phyloP scores from a whole-genome alignment of 495 filamentous ascomycete genomes.

The Neurospora sublineolata region DNA sequence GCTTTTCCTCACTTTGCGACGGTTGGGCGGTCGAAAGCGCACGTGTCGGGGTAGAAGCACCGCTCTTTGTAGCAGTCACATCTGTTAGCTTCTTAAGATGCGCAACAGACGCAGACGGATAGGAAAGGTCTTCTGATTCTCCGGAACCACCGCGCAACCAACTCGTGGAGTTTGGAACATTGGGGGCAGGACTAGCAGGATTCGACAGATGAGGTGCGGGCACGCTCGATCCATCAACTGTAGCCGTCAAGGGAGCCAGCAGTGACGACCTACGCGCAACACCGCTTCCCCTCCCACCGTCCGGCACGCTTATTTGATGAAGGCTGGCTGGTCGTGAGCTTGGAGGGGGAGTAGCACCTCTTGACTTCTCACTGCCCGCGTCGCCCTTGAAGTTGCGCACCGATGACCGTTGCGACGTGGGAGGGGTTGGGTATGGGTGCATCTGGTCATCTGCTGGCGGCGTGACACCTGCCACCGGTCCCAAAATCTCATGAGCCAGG shows the following conservation, averaged over 20 bases:
- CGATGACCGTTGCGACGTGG: constrained; percentile 44
- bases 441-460: constrained; percentile 21
- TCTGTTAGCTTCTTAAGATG: constrained; percentile 82
- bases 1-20: constrained; percentile 26
- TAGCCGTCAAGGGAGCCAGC: constrained; percentile 51
- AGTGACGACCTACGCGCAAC: constrained; percentile 34
- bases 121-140: constrained; percentile 39
- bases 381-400: constrained; percentile 38
- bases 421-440: constrained; percentile 47
- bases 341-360: constrained; percentile 12
- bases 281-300: constrained; percentile 24
- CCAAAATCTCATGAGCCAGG: constrained; percentile 37
- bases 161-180: constrained; percentile 45
- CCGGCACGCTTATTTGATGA: constrained; percentile 32
- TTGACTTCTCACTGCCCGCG: constrained; percentile 31
- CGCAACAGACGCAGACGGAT: constrained; percentile 47
- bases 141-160: constrained; percentile 33
- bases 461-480: constrained; percentile 22
- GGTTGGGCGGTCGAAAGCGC: constrained; percentile 52
- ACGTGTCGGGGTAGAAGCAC: constrained; percentile 75
- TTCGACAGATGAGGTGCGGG: constrained; percentile 67
- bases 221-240: constrained; percentile 54
- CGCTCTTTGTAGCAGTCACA: constrained; percentile 72
- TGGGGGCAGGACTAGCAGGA: constrained; percentile 48
- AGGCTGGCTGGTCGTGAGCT: constrained; percentile 16